Base-by-base conservation (phyloP, 371 early-diverging fungal genomes). In the Capillidium heterosporum region DNA sequence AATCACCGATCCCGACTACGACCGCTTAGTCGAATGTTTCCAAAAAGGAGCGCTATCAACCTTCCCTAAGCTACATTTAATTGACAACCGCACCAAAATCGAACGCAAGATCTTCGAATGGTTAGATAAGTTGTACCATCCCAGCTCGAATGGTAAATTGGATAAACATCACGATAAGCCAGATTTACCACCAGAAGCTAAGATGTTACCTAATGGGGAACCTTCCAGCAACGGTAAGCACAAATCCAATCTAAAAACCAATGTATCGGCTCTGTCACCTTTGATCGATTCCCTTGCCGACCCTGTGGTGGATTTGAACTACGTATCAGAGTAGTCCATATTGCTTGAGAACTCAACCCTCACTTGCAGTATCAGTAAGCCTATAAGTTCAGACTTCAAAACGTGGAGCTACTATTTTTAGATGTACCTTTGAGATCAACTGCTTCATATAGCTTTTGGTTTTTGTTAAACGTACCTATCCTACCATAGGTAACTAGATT, bases 11-110 rank as follows among this genome's bases (percentile, higher is more conserved):
- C 95, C 95, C 0, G 71, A 70, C 32, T 64, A 67, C 39, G 67
- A 70, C 15, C 65, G 82, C 32, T 59, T 91, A 39, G 61, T 59
- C 26, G 63, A 70, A 47, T 75, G 78, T 57, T 70, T 91, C 51
- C 53, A 62, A 4, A 70, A 64, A 2, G 92, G 91, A 7, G 68
- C 74, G 50, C 59, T 65, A 21, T 73, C 75, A 31, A 82, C 88
- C 0, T 91, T 81, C 80, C 87, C 92, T 0, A 84, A 83, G 56
- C 61, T 94, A 5, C 74, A 77, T 32, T 82, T 85, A 82, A 84
- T 94, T 42, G 62, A 71, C 4, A 82, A 89, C 57, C 76, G 91
- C 11, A 68, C 85, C 74, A 61, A 70, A 26, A 77, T 91, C 55
- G 94, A 93, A 66, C 67, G 75, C 19, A 50, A 24, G 17, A 58